phyloP scores from a whole-genome alignment of 352 stramenopile species.

The Globisporangium nagaii region DNA sequence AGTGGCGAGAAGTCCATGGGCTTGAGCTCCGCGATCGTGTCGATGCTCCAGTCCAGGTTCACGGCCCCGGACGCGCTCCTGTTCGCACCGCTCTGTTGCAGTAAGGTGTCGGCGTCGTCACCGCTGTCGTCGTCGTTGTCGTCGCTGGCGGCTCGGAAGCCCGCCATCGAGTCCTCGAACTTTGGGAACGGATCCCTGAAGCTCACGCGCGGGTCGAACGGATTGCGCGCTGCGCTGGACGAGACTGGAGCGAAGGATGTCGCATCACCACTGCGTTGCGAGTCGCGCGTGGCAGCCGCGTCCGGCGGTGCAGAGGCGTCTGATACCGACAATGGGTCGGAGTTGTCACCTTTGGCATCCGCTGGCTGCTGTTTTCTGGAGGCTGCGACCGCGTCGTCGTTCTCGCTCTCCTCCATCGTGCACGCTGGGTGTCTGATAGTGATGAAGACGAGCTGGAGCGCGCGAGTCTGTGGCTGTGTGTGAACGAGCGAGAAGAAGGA shows the following conservation, averaged over 20 bases:
- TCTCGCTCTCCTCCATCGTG: not conserved
- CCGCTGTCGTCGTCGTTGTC: not conserved
- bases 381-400: not conserved
- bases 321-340: too few relatives aligned
- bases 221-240: conserved; percentile 11
- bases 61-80: not conserved
- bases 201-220: conserved; percentile 39
- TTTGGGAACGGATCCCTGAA: conserved; percentile 41
- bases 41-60: conserved; percentile 60
- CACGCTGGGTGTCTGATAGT: too few relatives aligned
- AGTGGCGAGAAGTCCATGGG: conserved; percentile 48
- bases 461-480: too few relatives aligned
- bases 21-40: conserved; percentile 55
- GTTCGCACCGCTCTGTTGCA: not conserved
- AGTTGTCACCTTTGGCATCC: not conserved
- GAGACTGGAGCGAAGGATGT: too few relatives aligned
- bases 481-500: too few relatives aligned
- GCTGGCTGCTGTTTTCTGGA: not conserved
- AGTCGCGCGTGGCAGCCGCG: not conserved
- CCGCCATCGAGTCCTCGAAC: conserved; percentile 36
- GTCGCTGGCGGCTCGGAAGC: not conserved
- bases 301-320: not conserved
- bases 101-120: not conserved
- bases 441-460: not conserved
- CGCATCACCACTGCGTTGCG: not conserved